Base-by-base conservation (phyloP, 805 yeast species). In the Martiniozyma abietophila region DNA sequence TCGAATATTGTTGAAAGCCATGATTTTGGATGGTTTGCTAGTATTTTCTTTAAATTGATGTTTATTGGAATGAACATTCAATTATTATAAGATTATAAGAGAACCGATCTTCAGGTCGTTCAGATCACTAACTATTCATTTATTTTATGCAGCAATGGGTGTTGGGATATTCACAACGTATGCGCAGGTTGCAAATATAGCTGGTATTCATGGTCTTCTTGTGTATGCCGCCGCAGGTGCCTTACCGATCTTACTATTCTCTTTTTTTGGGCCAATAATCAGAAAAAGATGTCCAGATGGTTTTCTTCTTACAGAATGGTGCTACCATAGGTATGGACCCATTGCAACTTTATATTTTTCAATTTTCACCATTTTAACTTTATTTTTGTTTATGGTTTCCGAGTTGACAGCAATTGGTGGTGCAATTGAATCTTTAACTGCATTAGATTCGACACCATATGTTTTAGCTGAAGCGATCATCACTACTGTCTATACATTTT, bases 221-320 rank as follows among this genome's bases (percentile, higher is more conserved):
- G 94, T 83, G 7, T 88, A 88, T 51, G 74, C 86, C 2, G 44
- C 84, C 9, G 61, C 80, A 12, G 92, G 95, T 24, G 79, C 95
- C 2, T 55, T 88, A 31, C 96, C 96, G 4, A 78, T 88, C 59
- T 65, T 82, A 40, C 57, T 83, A n/a, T 88, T 88, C 63, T 83
- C 92, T 1, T 69, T 71, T 34, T 59, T 82, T 39, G 96, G 96
- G 1, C 96, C 96, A 1, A 52, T 75, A 8, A 77, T 88, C 39
- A 66, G 95, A 44, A 69, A 64, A 39, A 69, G 71, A 45, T 82
- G 94, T 46, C 96, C 96, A 0, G 74, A 82, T 7, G 96, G 96
- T 3, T 88, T 88, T 54, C 86, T 88, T 18, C 61, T 88, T 46
- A 85, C 95, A 4, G 95, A 88, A 53, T 88, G 96, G 96, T 89